Conservation (phyloP, 1,284 basidiomycete species). For the Ceratobasidium sp. region DNA sequence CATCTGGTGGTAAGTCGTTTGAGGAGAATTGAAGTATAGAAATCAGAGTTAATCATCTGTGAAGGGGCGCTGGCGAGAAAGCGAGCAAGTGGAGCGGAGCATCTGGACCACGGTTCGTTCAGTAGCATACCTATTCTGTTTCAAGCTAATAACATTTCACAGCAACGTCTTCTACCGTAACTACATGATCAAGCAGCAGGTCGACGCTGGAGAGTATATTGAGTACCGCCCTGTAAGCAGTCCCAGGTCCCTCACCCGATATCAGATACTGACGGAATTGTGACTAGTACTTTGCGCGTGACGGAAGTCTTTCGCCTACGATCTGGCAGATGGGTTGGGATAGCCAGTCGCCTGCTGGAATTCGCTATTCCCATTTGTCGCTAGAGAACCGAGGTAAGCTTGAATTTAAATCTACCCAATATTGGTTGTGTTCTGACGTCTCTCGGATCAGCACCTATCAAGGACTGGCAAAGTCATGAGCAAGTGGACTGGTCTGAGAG, state of each 20-base stretch:
- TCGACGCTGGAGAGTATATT: conserved; percentile 26
- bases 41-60: not conserved
- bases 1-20: conserved; percentile 40
- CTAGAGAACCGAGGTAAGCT: conserved; percentile 17
- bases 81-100: conserved; percentile 44
- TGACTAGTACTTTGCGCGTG: conserved; percentile 41
- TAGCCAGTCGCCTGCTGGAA: conserved; percentile 22
- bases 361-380: conserved; percentile 15
- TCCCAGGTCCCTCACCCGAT: not conserved
- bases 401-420: not conserved
- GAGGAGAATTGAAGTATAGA: not conserved
- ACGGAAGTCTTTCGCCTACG: conserved; percentile 30
- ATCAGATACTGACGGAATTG: not conserved
- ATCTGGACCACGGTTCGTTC: conserved; percentile 34
- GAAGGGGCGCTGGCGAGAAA: conserved; percentile 40
- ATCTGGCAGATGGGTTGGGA: conserved; percentile 43
- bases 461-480: conserved; percentile 41
- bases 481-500: conserved; percentile 17
- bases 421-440: no score
- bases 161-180: conserved; percentile 42
- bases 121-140: not conserved
- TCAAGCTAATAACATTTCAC: not conserved
- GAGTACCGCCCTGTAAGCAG: conserved; percentile 40
- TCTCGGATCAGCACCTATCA: conserved; percentile 10
- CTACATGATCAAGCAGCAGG: conserved; percentile 41